Evolutionary conservation across 2,329 filamentous ascomycete species (phyloP), one percentile per base, ranked within the genome.

Genomic region (Pseudogymnoascus sp.): DNA sequence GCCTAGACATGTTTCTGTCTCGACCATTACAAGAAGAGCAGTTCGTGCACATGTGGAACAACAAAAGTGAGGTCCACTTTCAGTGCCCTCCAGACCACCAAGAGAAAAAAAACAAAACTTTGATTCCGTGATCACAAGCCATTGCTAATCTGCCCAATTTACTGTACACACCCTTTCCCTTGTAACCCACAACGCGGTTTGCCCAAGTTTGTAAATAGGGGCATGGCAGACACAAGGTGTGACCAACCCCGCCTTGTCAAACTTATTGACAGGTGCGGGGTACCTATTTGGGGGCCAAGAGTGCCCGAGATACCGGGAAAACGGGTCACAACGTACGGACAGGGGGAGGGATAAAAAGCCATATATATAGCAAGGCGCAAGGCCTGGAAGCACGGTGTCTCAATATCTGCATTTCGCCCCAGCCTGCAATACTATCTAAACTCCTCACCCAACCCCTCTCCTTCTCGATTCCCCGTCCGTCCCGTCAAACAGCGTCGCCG

Each of bases 381-480:
- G 22, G 41, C 41, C 18, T 9, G n/a, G 3, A 54, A 12, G 43
- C 18, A 54, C 43, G 25, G 25, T 32, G 43, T 18, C 25, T 54
- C 43, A 54, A 54, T 54, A 54, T 54, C 43, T 54, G 43, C 43
- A 54, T 54, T 54, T 54, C 43, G 12, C 43, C n/a, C 25, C 43
- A 14, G 25, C 25, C 43, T 32, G n/a, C n/a, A 54, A 18, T 54
- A 32, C 43, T 32, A 54, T 54, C 43, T 54, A 54, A 50, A 30
- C 43, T 32, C n/a, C 25, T n/a, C 25, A 54, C n/a, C 25, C n/a
- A 8, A 14, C 8, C 8, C 11, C 5, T 14, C 14, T 28, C 18
- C 7, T 22, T 47, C 43, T 32, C 43, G 12, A 32, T 7, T 16
- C 43, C 25, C 43, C 43, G 16, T 32, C 12, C n/a, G n/a, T n/a